These are phyloP conservation scores for Penicillium sp. DNA, from an alignment of 2,329 filamentous ascomycete genomes.

Conservation along the genomic window DNA sequence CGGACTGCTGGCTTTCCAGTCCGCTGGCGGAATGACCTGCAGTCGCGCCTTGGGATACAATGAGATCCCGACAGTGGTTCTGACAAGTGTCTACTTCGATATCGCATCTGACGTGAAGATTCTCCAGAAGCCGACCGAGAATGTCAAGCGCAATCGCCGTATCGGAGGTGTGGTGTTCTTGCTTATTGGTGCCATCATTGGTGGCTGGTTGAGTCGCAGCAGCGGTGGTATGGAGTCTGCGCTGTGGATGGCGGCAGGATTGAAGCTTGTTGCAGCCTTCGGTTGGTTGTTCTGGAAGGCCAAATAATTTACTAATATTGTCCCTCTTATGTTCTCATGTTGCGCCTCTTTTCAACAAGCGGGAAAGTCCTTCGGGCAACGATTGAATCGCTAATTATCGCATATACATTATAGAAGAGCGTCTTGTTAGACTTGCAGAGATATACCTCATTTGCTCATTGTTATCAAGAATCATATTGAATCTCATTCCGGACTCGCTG, in stretches of 20 bases:
- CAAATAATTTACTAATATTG: conserved; percentile 15
- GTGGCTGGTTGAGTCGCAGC: conserved; percentile 45
- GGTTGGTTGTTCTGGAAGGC: conserved; percentile 42
- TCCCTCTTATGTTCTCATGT: neutral
- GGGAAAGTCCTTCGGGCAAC: neutral
- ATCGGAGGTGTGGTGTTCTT: conserved; percentile 39
- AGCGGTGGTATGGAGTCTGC: conserved; percentile 44
- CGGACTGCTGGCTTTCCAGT: conserved; percentile 46
- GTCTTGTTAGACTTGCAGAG: neutral
- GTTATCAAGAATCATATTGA: neutral
- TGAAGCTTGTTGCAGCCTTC: conserved; percentile 40
- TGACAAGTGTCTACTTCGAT: conserved; percentile 50
- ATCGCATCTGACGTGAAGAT: conserved; percentile 44
- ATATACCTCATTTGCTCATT: neutral
- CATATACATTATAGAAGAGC: neutral
- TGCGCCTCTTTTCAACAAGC: neutral
- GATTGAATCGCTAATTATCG: neutral
- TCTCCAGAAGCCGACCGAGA: conserved; percentile 32
- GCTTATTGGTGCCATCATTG: conserved; percentile 42
- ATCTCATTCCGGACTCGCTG: neutral
- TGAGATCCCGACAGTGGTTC: conserved; percentile 48
- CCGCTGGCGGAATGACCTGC: conserved; percentile 45
- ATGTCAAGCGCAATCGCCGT: conserved; percentile 41
- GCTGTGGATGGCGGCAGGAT: conserved; percentile 43
- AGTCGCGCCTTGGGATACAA: conserved; percentile 43